phyloP scores from a whole-genome alignment of 2,329 filamentous ascomycete genomes.

The Neocatenulostroma microsporum region DNA sequence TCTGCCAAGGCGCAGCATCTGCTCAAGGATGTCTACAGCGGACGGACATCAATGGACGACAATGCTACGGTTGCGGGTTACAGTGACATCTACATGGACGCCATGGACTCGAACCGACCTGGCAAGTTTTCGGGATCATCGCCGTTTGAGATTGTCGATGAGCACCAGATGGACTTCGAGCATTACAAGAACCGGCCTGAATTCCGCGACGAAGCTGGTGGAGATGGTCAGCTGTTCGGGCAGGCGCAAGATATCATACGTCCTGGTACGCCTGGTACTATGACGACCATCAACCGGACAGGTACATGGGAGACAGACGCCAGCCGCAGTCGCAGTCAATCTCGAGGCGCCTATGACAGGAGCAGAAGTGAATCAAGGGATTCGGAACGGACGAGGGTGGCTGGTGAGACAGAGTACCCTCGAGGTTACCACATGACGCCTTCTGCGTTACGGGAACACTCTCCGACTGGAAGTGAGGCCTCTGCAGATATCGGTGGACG shows the following conservation, averaged over 20 bases:
- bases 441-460: constrained; percentile 34
- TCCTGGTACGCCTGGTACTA: constrained; percentile 54
- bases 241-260: constrained; percentile 51
- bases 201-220: constrained; percentile 81
- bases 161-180: constrained; percentile 78
- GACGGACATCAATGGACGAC: constrained; percentile 58
- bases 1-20: constrained; percentile 82
- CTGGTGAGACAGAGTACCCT: constrained; percentile 34
- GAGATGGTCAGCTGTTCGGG: constrained; percentile 53
- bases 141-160: constrained; percentile 84
- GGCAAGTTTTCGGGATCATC: constrained; percentile 46
- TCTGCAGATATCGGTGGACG: constrained; percentile 3
- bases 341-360: constrained; percentile 12
- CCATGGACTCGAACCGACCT: constrained; percentile 58
- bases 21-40: constrained; percentile 76
- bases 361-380: constrained; percentile 24
- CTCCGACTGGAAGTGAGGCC: constrained; percentile 29
- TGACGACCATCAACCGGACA: constrained; percentile 28
- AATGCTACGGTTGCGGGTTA: constrained; percentile 57
- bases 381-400: constrained; percentile 24
- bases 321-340: constrained; percentile 11
- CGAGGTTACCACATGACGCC: constrained; percentile 43
- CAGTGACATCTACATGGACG: constrained; percentile 75
- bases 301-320: constrained; percentile 24
- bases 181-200: constrained; percentile 87